Conservation (phyloP, 257 asterid species). For the Primulina tabacum region DNA sequence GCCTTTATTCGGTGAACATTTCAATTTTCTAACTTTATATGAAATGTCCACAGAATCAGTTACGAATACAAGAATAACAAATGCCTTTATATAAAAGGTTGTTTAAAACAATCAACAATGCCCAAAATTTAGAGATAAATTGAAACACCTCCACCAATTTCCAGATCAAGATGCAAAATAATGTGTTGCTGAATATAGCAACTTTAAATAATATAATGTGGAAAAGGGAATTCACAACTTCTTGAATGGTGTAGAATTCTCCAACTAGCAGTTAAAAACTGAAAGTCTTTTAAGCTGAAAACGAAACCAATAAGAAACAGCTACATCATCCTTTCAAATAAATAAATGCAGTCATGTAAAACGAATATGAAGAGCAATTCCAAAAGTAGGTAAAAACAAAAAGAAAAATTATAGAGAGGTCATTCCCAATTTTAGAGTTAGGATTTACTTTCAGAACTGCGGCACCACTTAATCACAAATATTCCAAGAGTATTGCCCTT, state of each 20-base stretch:
- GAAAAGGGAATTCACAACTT: not conserved
- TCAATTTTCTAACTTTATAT: not conserved
- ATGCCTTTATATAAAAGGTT: not conserved
- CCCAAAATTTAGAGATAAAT: not conserved
- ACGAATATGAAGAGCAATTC: not conserved
- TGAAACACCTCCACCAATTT: not conserved
- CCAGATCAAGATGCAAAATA: not conserved
- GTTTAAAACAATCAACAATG: no score
- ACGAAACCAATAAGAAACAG: not conserved
- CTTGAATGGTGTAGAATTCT: not conserved
- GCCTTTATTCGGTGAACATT: not conserved
- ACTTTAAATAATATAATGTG: not conserved
- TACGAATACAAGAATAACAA: not conserved
- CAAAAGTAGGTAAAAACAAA: not conserved
- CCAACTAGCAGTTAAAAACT: not conserved
- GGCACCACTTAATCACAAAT: not conserved
- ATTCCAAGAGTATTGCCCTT: not conserved
- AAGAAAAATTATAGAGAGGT: not conserved
- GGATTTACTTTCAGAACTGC: constrained; percentile 3
- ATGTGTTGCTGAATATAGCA: not conserved
- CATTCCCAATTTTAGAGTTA: not conserved
- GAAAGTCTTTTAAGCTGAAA: not conserved
- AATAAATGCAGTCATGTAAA: not conserved
- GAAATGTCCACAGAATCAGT: no score
- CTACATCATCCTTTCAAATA: no score